Evolutionary conservation across 2,329 filamentous ascomycete species (phyloP).

Genomic region (Aspergillus novofumigatus): DNA sequence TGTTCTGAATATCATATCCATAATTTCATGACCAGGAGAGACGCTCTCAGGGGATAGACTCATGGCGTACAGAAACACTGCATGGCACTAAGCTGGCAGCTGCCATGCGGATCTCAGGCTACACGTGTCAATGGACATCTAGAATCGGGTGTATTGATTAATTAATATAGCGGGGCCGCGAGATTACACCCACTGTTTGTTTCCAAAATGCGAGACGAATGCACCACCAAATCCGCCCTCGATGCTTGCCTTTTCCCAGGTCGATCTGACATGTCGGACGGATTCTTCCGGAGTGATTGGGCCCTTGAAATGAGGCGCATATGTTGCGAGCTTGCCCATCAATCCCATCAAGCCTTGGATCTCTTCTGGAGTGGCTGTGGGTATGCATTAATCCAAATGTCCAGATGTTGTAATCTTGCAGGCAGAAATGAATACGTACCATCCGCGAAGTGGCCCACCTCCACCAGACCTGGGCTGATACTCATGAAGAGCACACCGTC

Average conservation of each 20-base stretch:
- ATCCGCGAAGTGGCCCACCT: slow-evolving; percentile 33
- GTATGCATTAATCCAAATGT: slow-evolving; percentile 1
- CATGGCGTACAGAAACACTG: too few relatives aligned
- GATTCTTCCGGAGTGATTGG: slow-evolving; percentile 32
- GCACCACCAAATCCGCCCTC: slow-evolving; percentile 46
- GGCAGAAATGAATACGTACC: slow-evolving; percentile 6
- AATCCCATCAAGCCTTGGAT: slow-evolving; percentile 18
- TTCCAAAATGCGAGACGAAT: slow-evolving; percentile 54
- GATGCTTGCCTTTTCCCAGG: slow-evolving; percentile 40
- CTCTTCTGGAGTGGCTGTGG: slow-evolving; percentile 21
- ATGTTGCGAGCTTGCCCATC: slow-evolving; percentile 28
- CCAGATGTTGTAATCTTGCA: background rate
- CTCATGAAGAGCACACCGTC: slow-evolving; percentile 52
- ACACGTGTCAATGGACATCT: too few relatives aligned
- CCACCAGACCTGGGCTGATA: slow-evolving; percentile 51
- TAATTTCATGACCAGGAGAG: too few relatives aligned
- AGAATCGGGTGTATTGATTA: background rate
- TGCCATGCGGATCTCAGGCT: too few relatives aligned
- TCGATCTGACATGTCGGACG: slow-evolving; percentile 25
- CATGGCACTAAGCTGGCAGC: too few relatives aligned
- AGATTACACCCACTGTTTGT: slow-evolving; percentile 49
- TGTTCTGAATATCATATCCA: too few relatives aligned
- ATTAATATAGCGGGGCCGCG: background rate
- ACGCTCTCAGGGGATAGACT: too few relatives aligned
- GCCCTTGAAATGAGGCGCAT: slow-evolving; percentile 41